These are phyloP conservation scores for Aspergillus cristatus DNA, from an alignment of 495 filamentous ascomycete genomes.

Conservation along the genomic window DNA sequence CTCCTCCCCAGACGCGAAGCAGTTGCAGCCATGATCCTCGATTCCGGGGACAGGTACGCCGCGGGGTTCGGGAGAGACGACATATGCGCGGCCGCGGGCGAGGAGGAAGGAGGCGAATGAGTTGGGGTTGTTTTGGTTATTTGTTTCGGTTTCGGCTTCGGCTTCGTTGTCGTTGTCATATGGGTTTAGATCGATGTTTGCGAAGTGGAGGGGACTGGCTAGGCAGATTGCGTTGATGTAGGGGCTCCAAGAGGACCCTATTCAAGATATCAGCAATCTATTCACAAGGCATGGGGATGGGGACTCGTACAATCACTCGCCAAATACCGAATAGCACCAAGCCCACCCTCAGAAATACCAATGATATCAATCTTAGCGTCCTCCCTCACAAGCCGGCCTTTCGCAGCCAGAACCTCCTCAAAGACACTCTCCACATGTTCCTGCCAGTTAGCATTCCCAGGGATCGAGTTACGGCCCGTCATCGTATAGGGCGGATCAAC, in stretches of 20 bases:
- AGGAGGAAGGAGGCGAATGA: slow-evolving; percentile 27
- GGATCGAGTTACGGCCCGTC: slow-evolving; percentile 44
- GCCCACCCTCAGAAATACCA: slow-evolving; percentile 48
- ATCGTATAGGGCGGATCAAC: slow-evolving; percentile 31
- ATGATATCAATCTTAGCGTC: slow-evolving; percentile 55
- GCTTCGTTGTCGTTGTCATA: slow-evolving; percentile 4
- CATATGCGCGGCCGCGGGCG: slow-evolving; percentile 52
- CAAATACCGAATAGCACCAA: slow-evolving; percentile 46
- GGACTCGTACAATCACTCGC: slow-evolving; percentile 41
- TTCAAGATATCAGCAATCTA: slow-evolving; percentile 1
- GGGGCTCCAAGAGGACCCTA: slow-evolving; percentile 27
- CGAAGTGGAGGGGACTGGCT: slow-evolving; percentile 22
- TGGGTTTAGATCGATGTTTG: slow-evolving; percentile 8
- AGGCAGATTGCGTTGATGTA: slow-evolving; percentile 27
- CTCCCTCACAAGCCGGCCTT: slow-evolving; percentile 20
- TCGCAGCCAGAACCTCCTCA: slow-evolving; percentile 43
- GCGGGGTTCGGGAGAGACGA: slow-evolving; percentile 37
- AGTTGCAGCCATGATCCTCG: slow-evolving; percentile 33
- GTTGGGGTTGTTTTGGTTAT: slow-evolving; percentile 14
- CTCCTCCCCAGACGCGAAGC: slow-evolving; percentile 36
- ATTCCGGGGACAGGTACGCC: slow-evolving; percentile 40
- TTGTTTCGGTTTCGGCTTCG: too few relatives aligned
- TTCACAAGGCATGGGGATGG: not conserved
- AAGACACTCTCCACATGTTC: slow-evolving; percentile 60
- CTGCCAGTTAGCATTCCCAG: slow-evolving; percentile 36